Percentiles rank a stretch among this genome's conserved stretches.
Conservation (phyloP, 2,329 filamentous ascomycete genomes). For the Trichophyton equinum region DNA sequence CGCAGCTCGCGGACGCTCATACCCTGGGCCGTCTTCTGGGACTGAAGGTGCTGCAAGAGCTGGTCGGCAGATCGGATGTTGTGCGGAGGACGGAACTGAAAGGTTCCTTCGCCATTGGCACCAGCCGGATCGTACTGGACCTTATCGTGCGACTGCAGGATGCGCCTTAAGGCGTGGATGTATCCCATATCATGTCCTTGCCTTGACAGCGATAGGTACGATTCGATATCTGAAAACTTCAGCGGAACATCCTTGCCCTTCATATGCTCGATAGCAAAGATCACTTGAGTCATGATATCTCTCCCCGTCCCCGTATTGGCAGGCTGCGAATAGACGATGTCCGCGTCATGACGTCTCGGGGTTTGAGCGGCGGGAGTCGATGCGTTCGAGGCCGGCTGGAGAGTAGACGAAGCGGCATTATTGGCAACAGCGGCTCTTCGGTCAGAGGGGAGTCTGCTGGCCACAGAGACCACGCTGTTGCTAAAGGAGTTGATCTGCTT, state of each 20-base stretch:
- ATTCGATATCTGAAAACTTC: constrained; percentile 62
- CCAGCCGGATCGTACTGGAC: constrained; percentile 44
- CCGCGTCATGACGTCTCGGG: constrained; percentile 47
- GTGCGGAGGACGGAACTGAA: constrained; percentile 71
- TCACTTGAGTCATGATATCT: constrained; percentile 75
- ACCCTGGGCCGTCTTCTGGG: constrained; percentile 66
- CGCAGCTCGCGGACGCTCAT: constrained; percentile 82
- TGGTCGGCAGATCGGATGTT: constrained; percentile 66
- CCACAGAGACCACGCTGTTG: constrained; percentile 50
- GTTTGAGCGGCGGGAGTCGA: constrained; percentile 36
- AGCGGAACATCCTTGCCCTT: constrained; percentile 56
- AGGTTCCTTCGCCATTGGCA: constrained; percentile 61
- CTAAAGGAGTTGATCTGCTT: constrained; percentile 53
- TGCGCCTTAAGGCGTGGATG: constrained; percentile 52
- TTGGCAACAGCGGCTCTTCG: constrained; percentile 41
- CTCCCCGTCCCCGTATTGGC: constrained; percentile 61
- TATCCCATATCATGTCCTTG: constrained; percentile 45
- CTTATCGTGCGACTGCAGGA: constrained; percentile 55
- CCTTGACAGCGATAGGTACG: constrained; percentile 61
- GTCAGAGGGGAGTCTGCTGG: constrained; percentile 48
- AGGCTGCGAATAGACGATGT: constrained; percentile 59
- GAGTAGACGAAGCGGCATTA: constrained; percentile 37
- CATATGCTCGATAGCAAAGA: constrained; percentile 75
- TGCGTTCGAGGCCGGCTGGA: constrained; percentile 25
- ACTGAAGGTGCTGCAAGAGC: constrained; percentile 68